Evolutionary conservation across 1,284 basidiomycete species (phyloP).

Genomic region (Ganoderma sp.): DNA sequence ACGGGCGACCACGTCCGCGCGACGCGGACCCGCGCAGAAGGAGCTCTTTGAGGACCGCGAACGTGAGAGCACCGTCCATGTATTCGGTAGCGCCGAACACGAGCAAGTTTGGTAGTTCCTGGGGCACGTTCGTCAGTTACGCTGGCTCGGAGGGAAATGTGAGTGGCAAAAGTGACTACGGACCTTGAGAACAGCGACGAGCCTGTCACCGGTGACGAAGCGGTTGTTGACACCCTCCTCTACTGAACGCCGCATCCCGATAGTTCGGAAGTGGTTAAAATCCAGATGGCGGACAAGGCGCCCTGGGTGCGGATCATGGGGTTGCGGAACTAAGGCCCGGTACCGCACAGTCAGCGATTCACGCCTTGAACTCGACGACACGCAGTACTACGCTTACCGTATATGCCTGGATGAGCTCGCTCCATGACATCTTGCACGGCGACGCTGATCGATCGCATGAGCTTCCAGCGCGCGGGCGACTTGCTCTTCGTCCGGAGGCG

Average conservation of each 20-base stretch:
- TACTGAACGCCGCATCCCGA: conserved; percentile 91
- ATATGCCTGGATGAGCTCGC: conserved; percentile 65
- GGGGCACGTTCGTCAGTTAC: conserved; percentile 11
- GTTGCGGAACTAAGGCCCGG: conserved; percentile 61
- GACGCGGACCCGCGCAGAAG: conserved; percentile 81
- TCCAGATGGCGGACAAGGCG: conserved; percentile 80
- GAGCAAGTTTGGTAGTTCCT: conserved; percentile 86
- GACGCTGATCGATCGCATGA: conserved; percentile 75
- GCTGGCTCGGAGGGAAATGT: background rate
- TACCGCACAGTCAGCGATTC: conserved; percentile 22
- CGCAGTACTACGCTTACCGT: conserved; percentile 55
- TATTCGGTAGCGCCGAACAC: conserved; percentile 94
- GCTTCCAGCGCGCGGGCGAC: conserved; percentile 80
- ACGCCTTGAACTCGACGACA: conserved; percentile 1
- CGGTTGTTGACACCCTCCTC: conserved; percentile 89
- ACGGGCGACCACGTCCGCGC: conserved; percentile 70
- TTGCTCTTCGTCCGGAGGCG: conserved; percentile 75
- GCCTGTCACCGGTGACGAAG: conserved; percentile 90
- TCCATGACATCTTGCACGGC: conserved; percentile 74
- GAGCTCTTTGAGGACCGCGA: conserved; percentile 83
- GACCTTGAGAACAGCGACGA: conserved; percentile 85
- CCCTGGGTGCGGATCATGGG: conserved; percentile 77
- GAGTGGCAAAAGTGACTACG: conserved; percentile 25
- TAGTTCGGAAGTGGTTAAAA: conserved; percentile 94
- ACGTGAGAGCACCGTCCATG: conserved; percentile 89